Evolutionary conservation across 1,284 basidiomycete species (phyloP).

Genomic region (Singerocomus inundabilis): DNA sequence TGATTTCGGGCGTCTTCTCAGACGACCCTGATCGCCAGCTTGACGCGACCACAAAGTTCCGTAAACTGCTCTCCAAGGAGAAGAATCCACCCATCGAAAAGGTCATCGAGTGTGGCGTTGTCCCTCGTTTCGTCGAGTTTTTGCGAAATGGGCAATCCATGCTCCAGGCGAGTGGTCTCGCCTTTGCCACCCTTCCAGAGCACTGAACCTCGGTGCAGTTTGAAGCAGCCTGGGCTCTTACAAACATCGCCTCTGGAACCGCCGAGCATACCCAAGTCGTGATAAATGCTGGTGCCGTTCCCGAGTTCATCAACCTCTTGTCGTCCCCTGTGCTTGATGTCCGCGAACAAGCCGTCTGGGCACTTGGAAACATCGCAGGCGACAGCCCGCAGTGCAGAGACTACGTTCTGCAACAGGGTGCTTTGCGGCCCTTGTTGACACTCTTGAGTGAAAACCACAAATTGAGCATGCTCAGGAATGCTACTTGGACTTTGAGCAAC

Average conservation of each 20-base stretch:
- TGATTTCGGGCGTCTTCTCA: conserved; percentile 93
- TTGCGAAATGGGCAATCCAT: conserved; percentile 86
- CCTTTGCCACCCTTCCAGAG: not conserved
- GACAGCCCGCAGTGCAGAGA: conserved; percentile 94
- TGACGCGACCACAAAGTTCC: conserved; percentile 95
- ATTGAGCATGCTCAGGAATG: conserved; percentile 95
- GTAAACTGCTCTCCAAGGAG: conserved; percentile 98
- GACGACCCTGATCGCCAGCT: conserved; percentile 90
- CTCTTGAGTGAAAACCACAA: conserved; percentile 88
- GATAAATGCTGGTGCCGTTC: conserved; percentile 91
- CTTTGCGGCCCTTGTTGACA: conserved; percentile 68
- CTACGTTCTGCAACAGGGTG: conserved; percentile 80
- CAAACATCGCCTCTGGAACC: conserved; percentile 99
- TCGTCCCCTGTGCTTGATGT: conserved; percentile 88
- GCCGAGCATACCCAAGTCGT: conserved; percentile 99
- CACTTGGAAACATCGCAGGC: conserved; percentile 94
- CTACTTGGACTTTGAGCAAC: conserved; percentile 97
- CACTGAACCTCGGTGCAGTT: conserved; percentile 57
- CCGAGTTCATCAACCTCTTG: conserved; percentile 94
- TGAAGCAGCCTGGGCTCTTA: conserved; percentile 99
- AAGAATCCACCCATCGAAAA: conserved; percentile 99
- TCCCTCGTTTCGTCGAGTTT: conserved; percentile 97
- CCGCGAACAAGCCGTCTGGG: conserved; percentile 96
- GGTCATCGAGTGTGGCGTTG: conserved; percentile 97
- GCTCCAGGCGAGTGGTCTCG: conserved; percentile 77